Percentiles rank a stretch among this genome's conserved stretches.
Evolutionary conservation across 768 basidiomycete genomes (phyloP).

Genomic region (Termitomyces titanicus): DNA sequence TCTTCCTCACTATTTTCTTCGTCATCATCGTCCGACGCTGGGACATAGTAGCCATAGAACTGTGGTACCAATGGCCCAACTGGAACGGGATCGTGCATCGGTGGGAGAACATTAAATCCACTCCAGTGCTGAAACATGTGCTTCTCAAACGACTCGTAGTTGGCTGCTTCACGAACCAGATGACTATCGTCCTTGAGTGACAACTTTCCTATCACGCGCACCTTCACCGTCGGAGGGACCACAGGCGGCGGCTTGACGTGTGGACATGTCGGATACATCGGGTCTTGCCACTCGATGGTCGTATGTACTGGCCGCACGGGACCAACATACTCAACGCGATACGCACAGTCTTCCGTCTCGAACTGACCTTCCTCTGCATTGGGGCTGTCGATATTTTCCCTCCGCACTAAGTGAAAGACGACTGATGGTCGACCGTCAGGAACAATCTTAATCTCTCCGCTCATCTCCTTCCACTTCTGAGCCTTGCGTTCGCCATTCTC

Average conservation of each 20-base stretch:
- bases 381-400: neutral
- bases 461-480: slow-evolving; percentile 13
- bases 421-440: slow-evolving; percentile 1
- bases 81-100: slow-evolving; percentile 41
- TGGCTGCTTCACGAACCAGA: slow-evolving; percentile 35
- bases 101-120: slow-evolving; percentile 41
- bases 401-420: slow-evolving; percentile 1
- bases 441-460: slow-evolving; percentile 1
- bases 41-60: slow-evolving; percentile 59
- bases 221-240: slow-evolving; percentile 32
- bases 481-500: slow-evolving; percentile 15
- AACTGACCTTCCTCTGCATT: neutral
- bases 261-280: slow-evolving; percentile 25
- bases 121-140: slow-evolving; percentile 48
- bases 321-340: slow-evolving; percentile 6
- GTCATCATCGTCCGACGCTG: slow-evolving; percentile 13
- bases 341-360: neutral
- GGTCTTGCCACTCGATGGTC: slow-evolving; percentile 28
- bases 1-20: neutral
- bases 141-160: slow-evolving; percentile 41
- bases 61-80: slow-evolving; percentile 54
- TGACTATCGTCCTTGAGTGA: slow-evolving; percentile 35
- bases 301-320: slow-evolving; percentile 16
- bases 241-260: slow-evolving; percentile 18
- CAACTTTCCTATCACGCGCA: slow-evolving; percentile 43